phyloP scores from a whole-genome alignment of 305 asterid species.

The Plantago coronopus region DNA sequence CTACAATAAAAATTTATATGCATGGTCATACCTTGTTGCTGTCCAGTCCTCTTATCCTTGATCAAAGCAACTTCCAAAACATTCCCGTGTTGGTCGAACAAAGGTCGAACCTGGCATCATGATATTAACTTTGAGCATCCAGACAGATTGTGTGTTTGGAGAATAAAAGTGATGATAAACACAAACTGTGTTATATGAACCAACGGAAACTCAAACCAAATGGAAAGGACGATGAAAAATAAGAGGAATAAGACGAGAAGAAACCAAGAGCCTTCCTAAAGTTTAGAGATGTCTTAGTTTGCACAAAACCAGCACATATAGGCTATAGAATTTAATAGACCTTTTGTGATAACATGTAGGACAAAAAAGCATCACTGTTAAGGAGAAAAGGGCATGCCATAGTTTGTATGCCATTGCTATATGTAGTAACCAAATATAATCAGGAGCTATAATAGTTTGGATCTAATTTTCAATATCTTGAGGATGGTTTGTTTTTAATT shows the following conservation, averaged over 20 bases:
- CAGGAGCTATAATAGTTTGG: too few species aligned
- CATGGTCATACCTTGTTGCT: constrained; percentile 81
- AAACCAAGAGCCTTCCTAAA: not conserved
- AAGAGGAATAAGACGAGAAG: not conserved
- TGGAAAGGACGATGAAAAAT: too few species aligned
- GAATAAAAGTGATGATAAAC: too few species aligned
- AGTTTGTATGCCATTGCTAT: not conserved
- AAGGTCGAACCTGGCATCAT: constrained; percentile 73
- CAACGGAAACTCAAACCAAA: too few species aligned
- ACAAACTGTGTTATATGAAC: not conserved
- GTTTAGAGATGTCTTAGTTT: not conserved
- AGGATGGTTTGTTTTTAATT: too few species aligned
- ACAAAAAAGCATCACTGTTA: not conserved
- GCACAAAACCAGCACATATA: not conserved
- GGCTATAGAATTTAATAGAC: not conserved
- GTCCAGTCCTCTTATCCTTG: constrained; percentile 91
- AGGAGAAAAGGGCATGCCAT: constrained; percentile 9
- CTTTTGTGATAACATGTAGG: not conserved
- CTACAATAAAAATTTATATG: constrained; percentile 22
- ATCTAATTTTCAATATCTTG: too few species aligned
- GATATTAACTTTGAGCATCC: not conserved
- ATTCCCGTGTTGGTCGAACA: constrained; percentile 76
- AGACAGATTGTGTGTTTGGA: not conserved
- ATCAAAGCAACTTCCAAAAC: constrained; percentile 95
- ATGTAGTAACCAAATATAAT: constrained; percentile 1